Percentiles rank a stretch among this genome's conserved stretches.
These are phyloP conservation scores for Boletus vermiculosoides DNA, from an alignment of 768 basidiomycete genomes.

Conservation along the genomic window DNA sequence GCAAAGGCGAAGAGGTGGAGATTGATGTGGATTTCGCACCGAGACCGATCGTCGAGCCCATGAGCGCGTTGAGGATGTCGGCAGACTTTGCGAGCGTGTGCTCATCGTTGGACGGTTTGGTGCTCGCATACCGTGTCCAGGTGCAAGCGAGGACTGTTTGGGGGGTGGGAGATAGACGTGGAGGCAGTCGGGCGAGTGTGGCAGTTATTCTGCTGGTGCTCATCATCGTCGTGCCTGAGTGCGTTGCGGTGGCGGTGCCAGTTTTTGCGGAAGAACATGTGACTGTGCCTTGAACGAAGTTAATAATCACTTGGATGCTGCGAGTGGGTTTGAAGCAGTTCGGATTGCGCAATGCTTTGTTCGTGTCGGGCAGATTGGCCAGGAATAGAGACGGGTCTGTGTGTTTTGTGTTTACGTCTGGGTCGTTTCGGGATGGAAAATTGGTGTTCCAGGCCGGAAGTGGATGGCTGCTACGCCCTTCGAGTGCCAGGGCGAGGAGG, in stretches of 20 bases:
- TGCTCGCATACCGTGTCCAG: conserved; percentile 15
- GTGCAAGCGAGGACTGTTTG: background rate
- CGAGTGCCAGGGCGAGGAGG: no score
- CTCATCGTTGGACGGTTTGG: conserved; percentile 20
- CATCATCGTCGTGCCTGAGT: conserved; percentile 2
- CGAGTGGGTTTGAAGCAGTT: no score
- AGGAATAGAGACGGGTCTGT: no score
- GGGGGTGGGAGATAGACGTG: background rate
- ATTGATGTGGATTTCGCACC: conserved; percentile 2
- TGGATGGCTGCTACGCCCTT: no score
- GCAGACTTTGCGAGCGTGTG: conserved; percentile 23
- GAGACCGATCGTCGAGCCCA: conserved; percentile 24
- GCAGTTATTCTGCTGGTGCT: conserved; percentile 9
- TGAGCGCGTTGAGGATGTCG: conserved; percentile 24
- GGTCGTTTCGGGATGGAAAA: no score
- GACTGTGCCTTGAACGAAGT: background rate
- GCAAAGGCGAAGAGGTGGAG: background rate
- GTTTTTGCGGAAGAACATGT: background rate
- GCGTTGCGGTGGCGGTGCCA: background rate
- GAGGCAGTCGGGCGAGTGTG: background rate
- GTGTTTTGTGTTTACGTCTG: no score
- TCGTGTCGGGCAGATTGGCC: no score
- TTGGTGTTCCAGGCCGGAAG: no score
- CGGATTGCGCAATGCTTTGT: no score
- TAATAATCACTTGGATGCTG: no score